Evolutionary conservation across 2,329 filamentous ascomycete species (phyloP).

Genomic region (Cadophora luteo-olivacea): DNA sequence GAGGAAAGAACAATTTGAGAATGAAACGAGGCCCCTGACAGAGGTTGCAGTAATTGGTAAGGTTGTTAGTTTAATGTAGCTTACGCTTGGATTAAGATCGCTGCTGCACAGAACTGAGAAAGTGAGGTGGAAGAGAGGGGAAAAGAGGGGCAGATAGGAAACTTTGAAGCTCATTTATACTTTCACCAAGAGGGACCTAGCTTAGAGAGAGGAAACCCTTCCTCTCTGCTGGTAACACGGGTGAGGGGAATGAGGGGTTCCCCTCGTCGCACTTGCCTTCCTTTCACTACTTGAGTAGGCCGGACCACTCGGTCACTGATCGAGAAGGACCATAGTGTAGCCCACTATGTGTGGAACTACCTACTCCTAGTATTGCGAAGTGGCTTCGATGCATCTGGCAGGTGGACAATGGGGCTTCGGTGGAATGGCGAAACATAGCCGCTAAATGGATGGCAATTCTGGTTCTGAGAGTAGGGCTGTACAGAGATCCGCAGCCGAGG

Average conservation of each 20-base stretch:
- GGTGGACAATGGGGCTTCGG: neutral
- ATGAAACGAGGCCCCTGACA: neutral
- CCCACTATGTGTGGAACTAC: neutral
- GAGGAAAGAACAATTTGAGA: neutral
- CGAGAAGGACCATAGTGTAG: neutral
- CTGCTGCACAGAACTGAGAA: neutral
- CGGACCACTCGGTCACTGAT: neutral
- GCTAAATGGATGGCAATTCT: neutral
- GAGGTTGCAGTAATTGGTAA: neutral
- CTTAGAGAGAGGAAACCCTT: neutral
- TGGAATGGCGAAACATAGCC: conserved; percentile 2
- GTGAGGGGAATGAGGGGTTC: conserved; percentile 11
- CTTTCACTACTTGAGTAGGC: neutral
- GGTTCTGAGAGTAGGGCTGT: neutral
- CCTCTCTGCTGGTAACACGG: neutral
- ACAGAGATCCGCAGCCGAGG: neutral
- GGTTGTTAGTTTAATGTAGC: neutral
- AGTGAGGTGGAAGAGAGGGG: neutral
- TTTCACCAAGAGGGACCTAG: neutral
- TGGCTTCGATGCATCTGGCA: neutral
- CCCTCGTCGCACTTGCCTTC: neutral
- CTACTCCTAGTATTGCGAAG: neutral
- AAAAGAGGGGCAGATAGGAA: neutral
- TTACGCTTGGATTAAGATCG: neutral
- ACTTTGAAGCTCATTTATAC: conserved; percentile 1